Evolutionary conservation across 805 yeast species (phyloP), one percentile per base, ranked within the genome.

Genomic region (Metschnikowia kofuensis): DNA sequence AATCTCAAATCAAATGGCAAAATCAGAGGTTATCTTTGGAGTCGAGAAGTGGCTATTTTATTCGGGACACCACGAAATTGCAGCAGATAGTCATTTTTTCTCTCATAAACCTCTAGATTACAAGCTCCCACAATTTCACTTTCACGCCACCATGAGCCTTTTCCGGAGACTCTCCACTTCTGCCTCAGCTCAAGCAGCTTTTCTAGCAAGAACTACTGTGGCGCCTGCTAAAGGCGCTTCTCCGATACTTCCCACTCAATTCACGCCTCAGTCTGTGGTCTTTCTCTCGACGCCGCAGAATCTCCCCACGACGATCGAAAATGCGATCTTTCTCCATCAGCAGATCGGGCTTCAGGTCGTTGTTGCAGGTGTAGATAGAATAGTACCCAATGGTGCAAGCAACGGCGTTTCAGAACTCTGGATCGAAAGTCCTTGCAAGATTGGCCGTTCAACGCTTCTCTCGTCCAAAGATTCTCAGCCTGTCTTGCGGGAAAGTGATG

Each of bases 351-450:
- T 72, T 15, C 76, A 72, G 54, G 65, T 71, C 2, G 55, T 68
- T 10, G 75, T 72, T 12, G 77, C 75, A 0, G 76, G 75, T 1
- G 62, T 72, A 4, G 77, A 74, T 47, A 56, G 71, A 4, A 63
- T 69, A 14, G 64, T 66, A 12, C 69, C 71, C 14, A 58, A 60
- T 40, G 66, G 70, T 2, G 53, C 52, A 10, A 50, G 70, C 32
- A 60, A 64, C 50, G 78, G 77, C 0, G 56, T 72, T 2, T 62
- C 71, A 9, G 74, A 68, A 54, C 54, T 74, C 49, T 74, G 78
- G 78, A 48, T 66, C 27, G 68, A 65, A 38, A 56, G 62, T 8
- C 49, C 53, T 15, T 47, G 67, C 27, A 40, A 42, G 3, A 56
- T 72, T 10, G 42, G 48, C 16, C 29, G 54, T 12, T 47, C 66